These are phyloP conservation scores for Peronosclerospora sorghi DNA, from an alignment of 352 stramenopile genomes.

Conservation along the genomic window DNA sequence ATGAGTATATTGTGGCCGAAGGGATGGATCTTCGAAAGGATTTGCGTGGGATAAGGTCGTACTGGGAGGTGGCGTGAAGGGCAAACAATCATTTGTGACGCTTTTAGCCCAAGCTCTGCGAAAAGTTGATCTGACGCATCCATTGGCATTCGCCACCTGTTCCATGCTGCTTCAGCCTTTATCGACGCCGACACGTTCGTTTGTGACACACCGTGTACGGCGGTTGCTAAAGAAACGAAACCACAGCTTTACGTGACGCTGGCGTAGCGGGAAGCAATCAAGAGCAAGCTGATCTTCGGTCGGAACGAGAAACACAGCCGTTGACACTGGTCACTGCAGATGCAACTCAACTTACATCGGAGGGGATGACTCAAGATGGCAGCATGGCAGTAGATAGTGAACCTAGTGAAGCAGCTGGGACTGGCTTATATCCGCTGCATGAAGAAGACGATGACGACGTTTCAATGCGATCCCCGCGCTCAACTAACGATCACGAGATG, in stretches of 20 bases:
- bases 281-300: background rate
- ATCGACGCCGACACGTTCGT: constrained; percentile 66
- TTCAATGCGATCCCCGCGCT: constrained; percentile 50
- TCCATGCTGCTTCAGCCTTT: constrained; percentile 73
- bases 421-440: constrained; percentile 14
- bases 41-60: constrained; percentile 79
- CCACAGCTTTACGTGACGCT: constrained; percentile 4
- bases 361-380: background rate
- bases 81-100: constrained; percentile 69
- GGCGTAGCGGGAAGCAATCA: background rate
- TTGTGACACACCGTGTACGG: constrained; percentile 62
- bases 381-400: constrained; percentile 22
- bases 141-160: constrained; percentile 60
- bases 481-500: constrained; percentile 49
- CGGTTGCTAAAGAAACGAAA: constrained; percentile 56
- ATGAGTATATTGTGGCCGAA: constrained; percentile 85
- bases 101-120: constrained; percentile 64
- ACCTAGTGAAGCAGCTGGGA: background rate
- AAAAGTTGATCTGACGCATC: constrained; percentile 69
- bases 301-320: background rate
- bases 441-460: constrained; percentile 44
- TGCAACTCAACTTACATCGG: background rate
- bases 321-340: background rate
- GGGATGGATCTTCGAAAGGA: constrained; percentile 54
- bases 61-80: constrained; percentile 45